A percentile compares a stretch with the other conserved stretches of the same genome.
phyloP scores from a whole-genome alignment of 2,329 filamentous ascomycete species.

The Cyphellophora europaea region DNA sequence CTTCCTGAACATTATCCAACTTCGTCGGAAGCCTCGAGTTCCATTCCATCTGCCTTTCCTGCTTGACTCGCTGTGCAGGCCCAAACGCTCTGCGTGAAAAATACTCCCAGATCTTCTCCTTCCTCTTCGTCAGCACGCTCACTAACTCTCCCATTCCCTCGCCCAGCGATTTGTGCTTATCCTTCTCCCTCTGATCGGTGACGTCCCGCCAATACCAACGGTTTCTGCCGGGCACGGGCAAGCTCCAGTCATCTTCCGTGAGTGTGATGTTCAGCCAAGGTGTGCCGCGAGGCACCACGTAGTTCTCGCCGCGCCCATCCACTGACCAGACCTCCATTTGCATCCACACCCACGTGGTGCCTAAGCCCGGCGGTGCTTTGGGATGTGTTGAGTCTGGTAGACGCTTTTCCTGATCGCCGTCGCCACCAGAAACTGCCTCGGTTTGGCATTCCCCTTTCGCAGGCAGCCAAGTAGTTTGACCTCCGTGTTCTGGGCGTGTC shows the following conservation, averaged over 20 bases:
- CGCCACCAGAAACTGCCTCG: neutral
- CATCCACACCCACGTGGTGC: neutral
- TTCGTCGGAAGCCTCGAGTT: too few species aligned
- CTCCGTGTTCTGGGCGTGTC: too few species aligned
- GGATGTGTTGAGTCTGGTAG: neutral
- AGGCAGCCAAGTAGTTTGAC: too few species aligned
- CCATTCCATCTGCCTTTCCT: neutral
- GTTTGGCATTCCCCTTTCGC: too few species aligned
- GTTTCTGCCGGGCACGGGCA: neutral
- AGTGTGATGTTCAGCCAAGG: neutral
- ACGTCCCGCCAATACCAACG: neutral
- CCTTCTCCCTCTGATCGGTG: neutral
- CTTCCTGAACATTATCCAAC: too few species aligned
- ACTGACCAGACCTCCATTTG: neutral
- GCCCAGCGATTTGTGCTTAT: too few species aligned
- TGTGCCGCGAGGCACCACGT: neutral
- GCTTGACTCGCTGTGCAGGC: neutral
- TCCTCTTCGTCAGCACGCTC: constrained; percentile 1
- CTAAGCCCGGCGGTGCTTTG: neutral
- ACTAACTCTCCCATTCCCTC: too few species aligned
- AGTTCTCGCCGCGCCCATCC: neutral
- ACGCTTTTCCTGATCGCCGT: neutral
- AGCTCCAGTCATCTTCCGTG: neutral
- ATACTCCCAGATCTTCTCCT: neutral
- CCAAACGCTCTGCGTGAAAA: neutral